Percentiles rank a stretch among this genome's conserved stretches.
Conservation (phyloP, 1,284 basidiomycete species). For the Pholiota adiposa region DNA sequence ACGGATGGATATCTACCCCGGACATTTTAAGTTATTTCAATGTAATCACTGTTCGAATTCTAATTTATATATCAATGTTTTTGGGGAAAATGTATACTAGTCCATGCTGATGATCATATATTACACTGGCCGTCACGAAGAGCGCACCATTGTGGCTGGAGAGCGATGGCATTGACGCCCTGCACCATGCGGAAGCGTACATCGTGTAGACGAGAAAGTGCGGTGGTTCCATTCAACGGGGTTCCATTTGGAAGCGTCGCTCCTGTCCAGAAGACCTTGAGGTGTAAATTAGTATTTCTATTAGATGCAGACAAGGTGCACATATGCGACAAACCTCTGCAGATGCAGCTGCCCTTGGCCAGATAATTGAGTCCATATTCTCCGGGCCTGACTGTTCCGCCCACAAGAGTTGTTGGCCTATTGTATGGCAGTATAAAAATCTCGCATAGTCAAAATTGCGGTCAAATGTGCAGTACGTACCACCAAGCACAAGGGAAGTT, state of each 20-base stretch:
- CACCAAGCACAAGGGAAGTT: conserved; percentile 65
- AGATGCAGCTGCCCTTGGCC: conserved; percentile 80
- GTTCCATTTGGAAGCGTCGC: conserved; percentile 48
- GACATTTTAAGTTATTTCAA: not conserved
- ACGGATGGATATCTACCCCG: not conserved
- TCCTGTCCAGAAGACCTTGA: conserved; percentile 76
- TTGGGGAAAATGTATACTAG: not conserved
- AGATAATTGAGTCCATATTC: conserved; percentile 74
- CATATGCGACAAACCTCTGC: conserved; percentile 53
- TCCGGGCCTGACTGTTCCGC: conserved; percentile 74
- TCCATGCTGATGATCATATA: conserved; percentile 26
- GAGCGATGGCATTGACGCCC: conserved; percentile 67
- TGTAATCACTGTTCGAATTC: not conserved
- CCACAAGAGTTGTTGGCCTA: conserved; percentile 77
- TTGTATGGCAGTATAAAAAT: not conserved
- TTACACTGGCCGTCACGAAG: conserved; percentile 68
- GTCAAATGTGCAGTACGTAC: conserved; percentile 35
- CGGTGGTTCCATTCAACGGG: conserved; percentile 56
- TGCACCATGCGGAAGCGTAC: conserved; percentile 69
- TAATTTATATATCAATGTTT: not conserved
- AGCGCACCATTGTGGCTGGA: conserved; percentile 87
- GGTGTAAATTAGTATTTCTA: not conserved
- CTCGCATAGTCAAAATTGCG: not conserved
- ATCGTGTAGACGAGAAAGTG: conserved; percentile 81
- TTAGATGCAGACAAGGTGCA: not conserved